Evolutionary conservation across 208 protist species (phyloP).

Genomic region (Lotmaria passim): DNA sequence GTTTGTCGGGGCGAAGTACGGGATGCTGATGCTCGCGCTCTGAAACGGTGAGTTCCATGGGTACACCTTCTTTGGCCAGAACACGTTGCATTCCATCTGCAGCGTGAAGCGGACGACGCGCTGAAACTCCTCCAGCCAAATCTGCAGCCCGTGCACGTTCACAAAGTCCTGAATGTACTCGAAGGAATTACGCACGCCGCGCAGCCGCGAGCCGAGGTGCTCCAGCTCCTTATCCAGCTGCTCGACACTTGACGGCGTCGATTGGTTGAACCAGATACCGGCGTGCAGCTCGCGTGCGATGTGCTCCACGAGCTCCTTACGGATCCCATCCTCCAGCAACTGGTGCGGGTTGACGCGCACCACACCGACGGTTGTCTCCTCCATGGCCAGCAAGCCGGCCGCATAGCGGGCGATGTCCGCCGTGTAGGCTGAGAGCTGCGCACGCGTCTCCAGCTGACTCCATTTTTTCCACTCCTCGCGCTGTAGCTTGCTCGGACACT

Average conservation of each 20-base stretch:
- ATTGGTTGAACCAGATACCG: slow-evolving; percentile 65
- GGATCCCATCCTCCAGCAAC: slow-evolving; percentile 97
- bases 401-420: slow-evolving; percentile 95
- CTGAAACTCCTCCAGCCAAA: slow-evolving; percentile 97
- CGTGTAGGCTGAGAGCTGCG: slow-evolving; percentile 87
- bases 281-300: slow-evolving; percentile 78
- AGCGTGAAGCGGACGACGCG: slow-evolving; percentile 97
- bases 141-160: slow-evolving; percentile 95
- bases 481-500: slow-evolving; percentile 74
- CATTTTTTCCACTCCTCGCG: slow-evolving; percentile 74
- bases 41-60: slow-evolving; percentile 91
- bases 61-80: slow-evolving; percentile 94
- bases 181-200: slow-evolving; percentile 93
- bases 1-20: slow-evolving; percentile 68
- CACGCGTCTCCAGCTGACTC: slow-evolving; percentile 92
- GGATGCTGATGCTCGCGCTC: slow-evolving; percentile 93
- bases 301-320: slow-evolving; percentile 92
- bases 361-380: slow-evolving; percentile 97
- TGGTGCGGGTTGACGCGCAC: slow-evolving; percentile 96
- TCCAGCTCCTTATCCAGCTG: slow-evolving; percentile 80
- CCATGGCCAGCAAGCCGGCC: slow-evolving; percentile 97
- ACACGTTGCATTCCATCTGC: slow-evolving; percentile 97
- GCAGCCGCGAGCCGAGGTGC: slow-evolving; percentile 74
- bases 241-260: slow-evolving; percentile 41
- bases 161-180: slow-evolving; percentile 99